Evolutionary conservation across 148 eudicot species (phyloP).

Genomic region (Cornus kousa): DNA sequence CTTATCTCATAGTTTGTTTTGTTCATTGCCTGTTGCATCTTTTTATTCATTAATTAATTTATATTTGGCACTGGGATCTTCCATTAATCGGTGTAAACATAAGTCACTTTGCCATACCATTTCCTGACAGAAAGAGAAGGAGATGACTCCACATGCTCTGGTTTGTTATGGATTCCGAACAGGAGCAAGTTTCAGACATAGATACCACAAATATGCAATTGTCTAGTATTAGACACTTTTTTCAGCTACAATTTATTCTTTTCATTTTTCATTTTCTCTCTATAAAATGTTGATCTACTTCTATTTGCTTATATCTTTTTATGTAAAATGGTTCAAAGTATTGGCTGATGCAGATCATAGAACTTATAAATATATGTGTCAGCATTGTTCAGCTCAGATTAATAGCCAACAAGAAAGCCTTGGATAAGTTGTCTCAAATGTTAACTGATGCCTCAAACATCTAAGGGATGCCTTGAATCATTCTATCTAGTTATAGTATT

Average conservation of each 20-base stretch:
- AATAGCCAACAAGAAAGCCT: not conserved
- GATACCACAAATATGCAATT: not conserved
- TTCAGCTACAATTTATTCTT: not conserved
- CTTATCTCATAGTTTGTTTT: not conserved
- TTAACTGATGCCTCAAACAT: too few species aligned
- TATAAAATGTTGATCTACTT: not conserved
- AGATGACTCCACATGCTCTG: not conserved
- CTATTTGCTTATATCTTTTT: too few species aligned
- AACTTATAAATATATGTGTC: too few species aligned
- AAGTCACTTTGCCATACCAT: not conserved
- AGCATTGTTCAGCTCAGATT: not conserved
- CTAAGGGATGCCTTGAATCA: not conserved
- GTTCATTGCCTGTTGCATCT: not conserved
- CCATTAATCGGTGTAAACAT: not conserved
- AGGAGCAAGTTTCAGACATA: too few species aligned
- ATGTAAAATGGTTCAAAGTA: not conserved
- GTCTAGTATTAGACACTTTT: not conserved
- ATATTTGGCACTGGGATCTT: not conserved
- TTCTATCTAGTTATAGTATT: not conserved
- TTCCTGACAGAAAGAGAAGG: not conserved
- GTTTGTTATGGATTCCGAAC: not conserved
- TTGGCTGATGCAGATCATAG: not conserved
- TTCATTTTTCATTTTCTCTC: too few species aligned
- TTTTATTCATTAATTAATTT: not conserved
- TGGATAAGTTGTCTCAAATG: not conserved